Base-by-base conservation (phyloP, 148 eudicot species). In the Heliamphora exappendiculata region DNA sequence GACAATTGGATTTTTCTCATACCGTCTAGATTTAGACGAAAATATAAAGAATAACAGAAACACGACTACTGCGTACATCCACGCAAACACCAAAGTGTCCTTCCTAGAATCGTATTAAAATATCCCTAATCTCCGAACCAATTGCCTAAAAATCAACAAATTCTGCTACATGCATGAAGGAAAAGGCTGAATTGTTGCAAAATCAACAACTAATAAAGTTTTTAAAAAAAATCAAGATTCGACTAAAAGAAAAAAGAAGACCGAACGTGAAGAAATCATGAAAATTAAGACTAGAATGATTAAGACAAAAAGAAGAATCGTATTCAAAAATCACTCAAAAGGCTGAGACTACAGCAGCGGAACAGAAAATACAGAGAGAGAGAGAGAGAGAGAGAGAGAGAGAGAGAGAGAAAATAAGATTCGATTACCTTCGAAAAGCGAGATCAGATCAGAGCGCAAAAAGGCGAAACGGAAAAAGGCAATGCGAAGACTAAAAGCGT, bases 401-500 rank as follows among this genome's bases (percentile, higher is more conserved):
- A 54, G 58, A 14, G 72, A 54, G 47, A 37, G 73, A 58, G 79
- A 58, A 75, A 78, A 34, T 20, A 44, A 78, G 80, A 78, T 44
- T 76, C 73, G 24, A 59, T 33, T 62, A 62, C 64, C 53, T 78
- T 50, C 67, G 51, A 67, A 79, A 79, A 79, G 81, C 68, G 78
- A 79, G 81, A 73, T 73, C 81, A 22, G 67, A 65, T 58, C 20
- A 74, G 64, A 68, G 47, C n/a, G 74, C 64, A 66, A 53, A 57
- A 51, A 73, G 47, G 58, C 13, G 19, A 66, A 11, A 70, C 50
- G 33, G 11, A 29, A 24, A 79, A 60, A 68, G 66, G 55, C 31
- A 29, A n/a, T 19, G 54, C 45, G 49, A 57, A 70, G 53, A 31
- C 51, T 44, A 34, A 44, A 58, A 47, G 39, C 7, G 37, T 58